These are phyloP conservation scores for Acrocalymma vagum DNA, from an alignment of 2,329 filamentous ascomycete species.

Conservation along the genomic window DNA sequence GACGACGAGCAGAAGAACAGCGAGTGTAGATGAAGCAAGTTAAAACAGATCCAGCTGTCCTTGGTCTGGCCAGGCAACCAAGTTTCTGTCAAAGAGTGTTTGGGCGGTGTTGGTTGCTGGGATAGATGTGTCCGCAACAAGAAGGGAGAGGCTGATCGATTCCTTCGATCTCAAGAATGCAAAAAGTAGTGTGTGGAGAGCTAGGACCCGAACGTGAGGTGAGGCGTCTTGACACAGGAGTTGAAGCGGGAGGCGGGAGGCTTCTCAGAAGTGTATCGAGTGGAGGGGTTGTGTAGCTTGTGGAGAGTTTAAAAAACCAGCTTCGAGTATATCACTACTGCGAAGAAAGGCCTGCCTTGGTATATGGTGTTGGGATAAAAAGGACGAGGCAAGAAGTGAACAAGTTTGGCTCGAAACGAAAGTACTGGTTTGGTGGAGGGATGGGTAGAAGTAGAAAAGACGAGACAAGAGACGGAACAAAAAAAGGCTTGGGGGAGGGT, in stretches of 20 bases:
- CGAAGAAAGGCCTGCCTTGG: slow-evolving; percentile 19
- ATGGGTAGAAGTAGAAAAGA: slow-evolving; percentile 1
- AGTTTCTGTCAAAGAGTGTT: slow-evolving; percentile 3
- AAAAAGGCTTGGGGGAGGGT: too few relatives aligned
- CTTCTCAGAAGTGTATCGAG: slow-evolving; percentile 20
- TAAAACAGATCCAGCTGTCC: slow-evolving; percentile 8
- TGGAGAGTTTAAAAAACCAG: slow-evolving; percentile 9
- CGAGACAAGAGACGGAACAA: slow-evolving; percentile 2
- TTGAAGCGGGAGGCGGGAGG: slow-evolving; percentile 11
- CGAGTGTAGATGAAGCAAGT: too few relatives aligned
- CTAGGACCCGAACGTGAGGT: slow-evolving; percentile 15
- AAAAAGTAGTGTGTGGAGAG: slow-evolving; percentile 4
- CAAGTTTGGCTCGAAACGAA: slow-evolving; percentile 16
- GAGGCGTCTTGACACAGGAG: slow-evolving; percentile 18
- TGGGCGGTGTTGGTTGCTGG: slow-evolving; percentile 6
- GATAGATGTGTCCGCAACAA: slow-evolving; percentile 1
- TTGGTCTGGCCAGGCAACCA: too few relatives aligned
- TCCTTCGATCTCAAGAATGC: too few relatives aligned
- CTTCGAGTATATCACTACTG: slow-evolving; percentile 24
- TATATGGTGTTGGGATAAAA: slow-evolving; percentile 1
- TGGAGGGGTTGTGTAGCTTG: not conserved
- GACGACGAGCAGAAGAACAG: not conserved
- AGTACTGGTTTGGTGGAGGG: slow-evolving; percentile 10
- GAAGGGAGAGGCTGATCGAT: not conserved
- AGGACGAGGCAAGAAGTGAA: slow-evolving; percentile 10